These are phyloP conservation scores for Apium graveolens DNA, from an alignment of 129 eudicot species.

Conservation along the genomic window DNA sequence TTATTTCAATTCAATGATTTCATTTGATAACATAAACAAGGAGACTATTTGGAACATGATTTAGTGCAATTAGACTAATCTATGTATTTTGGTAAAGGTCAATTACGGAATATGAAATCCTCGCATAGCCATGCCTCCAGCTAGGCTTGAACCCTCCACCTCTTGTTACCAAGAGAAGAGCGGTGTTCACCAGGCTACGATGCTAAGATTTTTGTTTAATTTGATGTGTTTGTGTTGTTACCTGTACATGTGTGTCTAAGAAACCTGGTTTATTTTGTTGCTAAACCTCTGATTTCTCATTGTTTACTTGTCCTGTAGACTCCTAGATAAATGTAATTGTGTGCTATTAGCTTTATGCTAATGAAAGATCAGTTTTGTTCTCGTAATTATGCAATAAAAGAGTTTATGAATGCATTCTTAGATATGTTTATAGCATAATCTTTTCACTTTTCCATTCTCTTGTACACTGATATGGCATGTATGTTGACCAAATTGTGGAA, in stretches of 20 bases:
- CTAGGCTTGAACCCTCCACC: not conserved
- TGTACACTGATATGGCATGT: not conserved
- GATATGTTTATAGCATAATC: not conserved
- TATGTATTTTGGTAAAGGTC: not conserved
- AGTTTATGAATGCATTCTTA: not conserved
- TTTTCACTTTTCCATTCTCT: not conserved
- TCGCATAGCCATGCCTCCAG: not conserved
- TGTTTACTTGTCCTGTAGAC: not conserved
- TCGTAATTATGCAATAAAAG: not conserved
- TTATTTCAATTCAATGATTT: not conserved
- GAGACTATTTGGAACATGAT: not conserved
- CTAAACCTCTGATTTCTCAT: not conserved
- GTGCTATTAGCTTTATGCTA: not conserved
- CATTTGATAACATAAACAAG: not conserved
- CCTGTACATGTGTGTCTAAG: not conserved
- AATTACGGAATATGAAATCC: not conserved
- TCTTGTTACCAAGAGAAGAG: not conserved
- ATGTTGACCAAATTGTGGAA: not conserved
- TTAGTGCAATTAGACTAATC: not conserved
- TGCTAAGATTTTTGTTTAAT: not conserved
- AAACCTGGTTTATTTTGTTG: not conserved
- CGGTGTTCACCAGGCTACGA: not conserved
- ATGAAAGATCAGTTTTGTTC: not conserved
- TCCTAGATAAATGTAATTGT: not conserved
- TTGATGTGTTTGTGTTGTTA: not conserved